A percentile compares a stretch with the other conserved stretches of the same genome.
These are phyloP conservation scores for Capsicum baccatum DNA, from an alignment of 257 asterid genomes.

Conservation along the genomic window DNA sequence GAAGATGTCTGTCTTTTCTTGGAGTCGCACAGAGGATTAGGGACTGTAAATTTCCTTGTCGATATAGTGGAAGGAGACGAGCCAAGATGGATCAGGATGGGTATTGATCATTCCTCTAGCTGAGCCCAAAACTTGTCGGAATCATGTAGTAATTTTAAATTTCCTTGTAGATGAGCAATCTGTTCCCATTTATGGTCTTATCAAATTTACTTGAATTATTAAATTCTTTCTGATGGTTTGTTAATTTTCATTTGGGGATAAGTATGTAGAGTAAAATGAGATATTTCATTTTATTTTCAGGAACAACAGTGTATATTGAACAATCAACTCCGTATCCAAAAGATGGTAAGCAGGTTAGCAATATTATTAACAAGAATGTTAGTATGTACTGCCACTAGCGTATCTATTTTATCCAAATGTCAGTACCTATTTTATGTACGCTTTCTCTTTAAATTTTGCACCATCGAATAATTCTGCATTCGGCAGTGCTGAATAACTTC, in stretches of 20 bases:
- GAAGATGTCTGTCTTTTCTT: not conserved
- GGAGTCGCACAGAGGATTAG: not conserved
- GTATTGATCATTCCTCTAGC: not conserved
- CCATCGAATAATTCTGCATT: not conserved
- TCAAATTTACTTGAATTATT: not conserved
- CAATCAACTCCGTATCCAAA: slow-evolving; percentile 83
- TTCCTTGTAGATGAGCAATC: not conserved
- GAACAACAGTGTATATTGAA: slow-evolving; percentile 82
- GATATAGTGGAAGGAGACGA: not conserved
- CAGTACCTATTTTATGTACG: not conserved
- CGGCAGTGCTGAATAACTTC: not conserved
- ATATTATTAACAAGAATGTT: not conserved
- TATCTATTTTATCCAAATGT: not conserved
- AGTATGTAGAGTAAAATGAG: not conserved
- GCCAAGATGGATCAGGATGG: not conserved
- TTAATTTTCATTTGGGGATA: not conserved
- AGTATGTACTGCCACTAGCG: not conserved
- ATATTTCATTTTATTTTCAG: slow-evolving; percentile 52
- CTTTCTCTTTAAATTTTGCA: not conserved
- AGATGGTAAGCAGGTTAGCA: slow-evolving; percentile 94
- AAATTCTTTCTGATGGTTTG: not conserved
- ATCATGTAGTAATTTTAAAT: not conserved
- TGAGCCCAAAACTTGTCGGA: not conserved
- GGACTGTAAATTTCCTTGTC: not conserved
- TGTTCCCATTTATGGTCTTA: not conserved